These are phyloP conservation scores for Clonostachys rhizophaga DNA, from an alignment of 2,329 filamentous ascomycete genomes.

Conservation along the genomic window DNA sequence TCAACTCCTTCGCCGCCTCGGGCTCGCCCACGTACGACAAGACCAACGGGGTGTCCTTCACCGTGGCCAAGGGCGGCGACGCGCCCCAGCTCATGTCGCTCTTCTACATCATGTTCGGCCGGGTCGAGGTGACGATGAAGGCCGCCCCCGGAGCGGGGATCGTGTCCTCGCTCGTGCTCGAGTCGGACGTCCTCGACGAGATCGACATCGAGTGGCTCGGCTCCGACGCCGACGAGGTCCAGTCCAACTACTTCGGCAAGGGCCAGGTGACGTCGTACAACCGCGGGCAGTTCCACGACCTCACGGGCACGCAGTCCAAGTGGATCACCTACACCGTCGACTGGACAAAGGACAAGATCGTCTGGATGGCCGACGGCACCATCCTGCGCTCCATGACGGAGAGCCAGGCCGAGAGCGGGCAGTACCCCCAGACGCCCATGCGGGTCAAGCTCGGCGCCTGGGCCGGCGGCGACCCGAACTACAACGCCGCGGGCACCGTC, in stretches of 20 bases:
- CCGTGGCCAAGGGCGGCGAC: constrained; percentile 72
- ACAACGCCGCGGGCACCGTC: constrained; percentile 76
- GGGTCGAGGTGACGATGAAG: constrained; percentile 80
- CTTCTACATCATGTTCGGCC: constrained; percentile 99
- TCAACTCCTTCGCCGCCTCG: constrained; percentile 71
- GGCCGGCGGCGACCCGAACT: constrained; percentile 78
- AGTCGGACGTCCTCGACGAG: constrained; percentile 90
- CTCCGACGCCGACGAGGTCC: constrained; percentile 69
- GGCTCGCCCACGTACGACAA: constrained; percentile 69
- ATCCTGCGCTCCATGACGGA: constrained; percentile 72
- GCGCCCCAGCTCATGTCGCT: constrained; percentile 81
- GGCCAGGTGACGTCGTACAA: constrained; percentile 82
- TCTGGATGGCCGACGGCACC: constrained; percentile 79
- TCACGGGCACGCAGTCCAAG: constrained; percentile 62
- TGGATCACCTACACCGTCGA: constrained; percentile 89
- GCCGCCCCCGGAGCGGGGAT: constrained; percentile 86
- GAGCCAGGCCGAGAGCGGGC: constrained; percentile 60
- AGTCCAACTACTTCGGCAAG: constrained; percentile 97
- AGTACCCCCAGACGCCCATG: constrained; percentile 96
- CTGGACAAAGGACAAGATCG: constrained; percentile 81
- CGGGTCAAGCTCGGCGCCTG: constrained; percentile 88
- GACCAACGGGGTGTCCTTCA: constrained; percentile 72
- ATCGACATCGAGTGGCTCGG: constrained; percentile 98
- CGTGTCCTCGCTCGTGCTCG: constrained; percentile 85
- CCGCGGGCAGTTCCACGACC: constrained; percentile 74